phyloP scores from a whole-genome alignment of 2,329 filamentous ascomycete genomes.

The Davidsoniella virescens region DNA sequence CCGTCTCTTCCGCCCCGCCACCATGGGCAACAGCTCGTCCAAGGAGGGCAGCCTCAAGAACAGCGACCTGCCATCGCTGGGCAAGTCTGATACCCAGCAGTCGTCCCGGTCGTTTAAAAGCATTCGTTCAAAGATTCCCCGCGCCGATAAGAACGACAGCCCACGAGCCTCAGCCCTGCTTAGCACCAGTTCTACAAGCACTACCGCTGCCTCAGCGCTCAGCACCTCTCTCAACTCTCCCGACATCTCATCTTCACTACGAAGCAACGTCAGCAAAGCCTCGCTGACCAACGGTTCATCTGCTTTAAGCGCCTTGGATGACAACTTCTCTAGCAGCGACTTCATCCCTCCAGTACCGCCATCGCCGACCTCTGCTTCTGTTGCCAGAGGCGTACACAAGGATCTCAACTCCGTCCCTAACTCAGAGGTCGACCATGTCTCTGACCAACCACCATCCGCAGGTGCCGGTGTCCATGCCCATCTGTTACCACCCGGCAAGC shows the following conservation, averaged over 20 bases:
- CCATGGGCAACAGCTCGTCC: slow-evolving; percentile 11
- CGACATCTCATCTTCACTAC: slow-evolving; percentile 18
- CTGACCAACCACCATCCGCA: slow-evolving; percentile 69
- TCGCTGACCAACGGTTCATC: slow-evolving; percentile 24
- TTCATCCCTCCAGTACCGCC: slow-evolving; percentile 10
- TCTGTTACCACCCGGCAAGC: slow-evolving; percentile 61
- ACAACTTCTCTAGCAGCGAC: slow-evolving; percentile 3
- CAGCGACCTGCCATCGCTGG: slow-evolving; percentile 52
- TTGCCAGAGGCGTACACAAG: slow-evolving; percentile 57
- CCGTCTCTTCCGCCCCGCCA: not conserved
- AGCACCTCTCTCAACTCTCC: not conserved
- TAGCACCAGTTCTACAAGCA: slow-evolving; percentile 38
- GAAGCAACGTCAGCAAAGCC: slow-evolving; percentile 5
- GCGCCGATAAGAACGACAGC: slow-evolving; percentile 56
- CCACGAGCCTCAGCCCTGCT: slow-evolving; percentile 59
- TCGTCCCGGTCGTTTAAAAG: slow-evolving; percentile 74
- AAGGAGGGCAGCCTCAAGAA: slow-evolving; percentile 8
- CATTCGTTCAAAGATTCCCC: slow-evolving; percentile 79
- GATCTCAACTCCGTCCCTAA: slow-evolving; percentile 68
- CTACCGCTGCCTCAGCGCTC: slow-evolving; percentile 17
- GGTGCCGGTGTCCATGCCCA: slow-evolving; percentile 39
- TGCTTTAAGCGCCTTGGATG: slow-evolving; percentile 15
- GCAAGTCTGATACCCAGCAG: slow-evolving; percentile 82
- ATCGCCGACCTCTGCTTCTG: slow-evolving; percentile 44
- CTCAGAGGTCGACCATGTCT: slow-evolving; percentile 88